Evolutionary conservation across 2,329 filamentous ascomycete species (phyloP).

Genomic region (Alternaria postmessia): DNA sequence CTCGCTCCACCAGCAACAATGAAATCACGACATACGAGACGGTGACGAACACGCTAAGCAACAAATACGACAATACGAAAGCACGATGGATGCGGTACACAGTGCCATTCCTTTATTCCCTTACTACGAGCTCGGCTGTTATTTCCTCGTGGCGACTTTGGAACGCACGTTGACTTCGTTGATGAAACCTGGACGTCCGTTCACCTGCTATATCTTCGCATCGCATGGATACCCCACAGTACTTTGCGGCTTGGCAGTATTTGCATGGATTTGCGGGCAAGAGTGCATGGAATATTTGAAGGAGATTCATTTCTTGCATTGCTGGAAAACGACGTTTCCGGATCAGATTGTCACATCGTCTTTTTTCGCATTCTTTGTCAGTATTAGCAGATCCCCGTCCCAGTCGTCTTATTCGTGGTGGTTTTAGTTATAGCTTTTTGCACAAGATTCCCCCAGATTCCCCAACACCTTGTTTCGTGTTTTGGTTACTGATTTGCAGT

Average conservation of each 20-base stretch:
- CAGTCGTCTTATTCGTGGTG: constrained; percentile 28
- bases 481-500: constrained; percentile 19
- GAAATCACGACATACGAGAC: constrained; percentile 35
- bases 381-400: constrained; percentile 18
- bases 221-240: constrained; percentile 24
- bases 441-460: constrained; percentile 42
- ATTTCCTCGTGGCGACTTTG: constrained; percentile 15
- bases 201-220: constrained; percentile 28
- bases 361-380: constrained; percentile 18
- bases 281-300: constrained; percentile 26
- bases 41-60: constrained; percentile 20
- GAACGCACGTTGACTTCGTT: constrained; percentile 31
- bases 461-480: constrained; percentile 20
- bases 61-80: constrained; percentile 25
- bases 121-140: constrained; percentile 17
- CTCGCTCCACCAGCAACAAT: constrained; percentile 21
- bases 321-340: constrained; percentile 27
- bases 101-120: constrained; percentile 16
- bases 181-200: constrained; percentile 28
- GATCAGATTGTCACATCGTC: constrained; percentile 23
- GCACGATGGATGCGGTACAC: constrained; percentile 20
- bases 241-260: constrained; percentile 34
- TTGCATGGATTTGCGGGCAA: constrained; percentile 38
- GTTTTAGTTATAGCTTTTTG: constrained; percentile 30
- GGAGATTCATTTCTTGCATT: constrained; percentile 32